Evolutionary conservation across 371 early-diverging fungal genomes (phyloP), one percentile per base, ranked within the genome.

Genomic region (Batkoa obscura): DNA sequence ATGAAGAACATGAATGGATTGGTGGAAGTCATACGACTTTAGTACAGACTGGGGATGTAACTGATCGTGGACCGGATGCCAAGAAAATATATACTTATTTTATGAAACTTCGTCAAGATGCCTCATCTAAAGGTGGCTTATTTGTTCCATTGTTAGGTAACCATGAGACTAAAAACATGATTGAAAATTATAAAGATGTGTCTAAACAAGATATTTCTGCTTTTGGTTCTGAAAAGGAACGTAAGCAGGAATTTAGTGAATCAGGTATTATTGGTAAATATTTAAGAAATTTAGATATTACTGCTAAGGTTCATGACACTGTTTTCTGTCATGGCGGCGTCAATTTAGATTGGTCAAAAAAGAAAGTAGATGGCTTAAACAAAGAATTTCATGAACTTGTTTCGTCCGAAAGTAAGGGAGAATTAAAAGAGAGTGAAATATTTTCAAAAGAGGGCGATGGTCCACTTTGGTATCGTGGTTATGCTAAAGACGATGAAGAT

Each of bases 301-400:
- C 78, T 0, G 68, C 76, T 41, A 65, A 68, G 45, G 79, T 83
- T 2, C 69, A 68, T 12, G 63, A 67, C 35, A 81, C 79, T 2
- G 73, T 84, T 2, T 85, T 87, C 64, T 69, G 75, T 37, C 88
- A 87, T 60, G 85, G 82, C 41, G 88, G 81, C 12, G 71, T 79
- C 47, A 72, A 73, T 43, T 71, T 75, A 2, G 59, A 63, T 38
- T 81, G 68, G 57, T 62, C 68, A 39, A 33, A 51, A 8, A 30
- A 49, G 15, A 80, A 79, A 5, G 53, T 53, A 2, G 17, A 53
- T 34, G 53, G 34, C 23, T n/a, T 53, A 9, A 53, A 53, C 42
- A 2, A n/a, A 8, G 32, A 36, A 53, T 38, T 35, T n/a, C 23
- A 39, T 23, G 42, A 39, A 17, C 39, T 38, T 31, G 6, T 53